Conservation (phyloP, 2,329 filamentous ascomycete genomes). For the Albifimbria verrucaria region DNA sequence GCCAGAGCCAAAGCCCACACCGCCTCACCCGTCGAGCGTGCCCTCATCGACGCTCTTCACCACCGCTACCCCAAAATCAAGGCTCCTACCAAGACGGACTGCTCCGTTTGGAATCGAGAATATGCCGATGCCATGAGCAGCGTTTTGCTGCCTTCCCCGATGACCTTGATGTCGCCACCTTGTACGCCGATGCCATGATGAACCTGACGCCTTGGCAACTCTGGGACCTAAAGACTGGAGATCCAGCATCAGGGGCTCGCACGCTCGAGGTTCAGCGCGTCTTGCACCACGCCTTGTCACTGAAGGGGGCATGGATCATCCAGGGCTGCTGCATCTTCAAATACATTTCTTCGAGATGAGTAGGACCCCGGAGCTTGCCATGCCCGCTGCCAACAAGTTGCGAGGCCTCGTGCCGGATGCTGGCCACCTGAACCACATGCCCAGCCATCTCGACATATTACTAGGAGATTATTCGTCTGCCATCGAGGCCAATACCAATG, state of each 20-base stretch:
- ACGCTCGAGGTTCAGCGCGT: slow-evolving; percentile 29
- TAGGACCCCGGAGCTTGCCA: slow-evolving; percentile 56
- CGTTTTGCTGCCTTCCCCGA: slow-evolving; percentile 33
- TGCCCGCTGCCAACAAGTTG: slow-evolving; percentile 58
- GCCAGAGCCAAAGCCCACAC: slow-evolving; percentile 17
- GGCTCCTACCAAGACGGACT: slow-evolving; percentile 39
- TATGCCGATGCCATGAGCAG: slow-evolving; percentile 37
- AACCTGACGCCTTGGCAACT: slow-evolving; percentile 45
- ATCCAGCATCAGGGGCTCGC: slow-evolving; percentile 25
- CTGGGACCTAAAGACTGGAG: slow-evolving; percentile 36
- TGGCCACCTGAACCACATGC: slow-evolving; percentile 74
- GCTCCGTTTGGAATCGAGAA: slow-evolving; percentile 34
- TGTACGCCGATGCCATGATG: slow-evolving; percentile 43
- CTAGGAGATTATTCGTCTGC: slow-evolving; percentile 68
- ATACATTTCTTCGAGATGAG: slow-evolving; percentile 81
- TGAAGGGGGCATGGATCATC: slow-evolving; percentile 46
- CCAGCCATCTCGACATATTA: slow-evolving; percentile 62
- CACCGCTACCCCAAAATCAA: slow-evolving; percentile 55
- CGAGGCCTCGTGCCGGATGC: slow-evolving; percentile 65
- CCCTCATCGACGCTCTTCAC: slow-evolving; percentile 60
- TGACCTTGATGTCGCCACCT: slow-evolving; percentile 34
- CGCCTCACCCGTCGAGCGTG: slow-evolving; percentile 45
- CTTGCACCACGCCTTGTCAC: slow-evolving; percentile 46
- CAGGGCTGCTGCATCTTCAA: slow-evolving; percentile 71
- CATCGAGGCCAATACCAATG: slow-evolving; percentile 63